Evolutionary conservation across 2,329 filamentous ascomycete species (phyloP).

Genomic region (Aspergillus calidoustus): DNA sequence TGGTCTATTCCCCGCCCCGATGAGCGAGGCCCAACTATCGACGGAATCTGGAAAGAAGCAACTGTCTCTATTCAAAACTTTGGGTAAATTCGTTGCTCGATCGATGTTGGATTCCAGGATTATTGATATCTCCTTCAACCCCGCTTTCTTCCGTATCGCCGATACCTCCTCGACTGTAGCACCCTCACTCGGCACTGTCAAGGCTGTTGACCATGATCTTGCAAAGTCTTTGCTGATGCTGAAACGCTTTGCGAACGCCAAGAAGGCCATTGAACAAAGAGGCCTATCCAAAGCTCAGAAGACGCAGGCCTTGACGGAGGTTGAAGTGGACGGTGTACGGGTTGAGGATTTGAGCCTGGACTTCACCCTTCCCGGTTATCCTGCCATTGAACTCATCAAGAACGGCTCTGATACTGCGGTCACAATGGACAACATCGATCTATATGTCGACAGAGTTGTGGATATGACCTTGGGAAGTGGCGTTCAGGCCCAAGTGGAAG

Average conservation of each 20-base stretch:
- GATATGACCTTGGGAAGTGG: slow-evolving; percentile 90
- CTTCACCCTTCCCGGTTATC: slow-evolving; percentile 92
- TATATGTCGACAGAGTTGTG: slow-evolving; percentile 86
- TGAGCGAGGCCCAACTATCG: slow-evolving; percentile 75
- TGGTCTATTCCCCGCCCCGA: slow-evolving; percentile 88
- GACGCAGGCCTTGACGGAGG: slow-evolving; percentile 67
- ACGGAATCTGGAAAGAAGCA: slow-evolving; percentile 85
- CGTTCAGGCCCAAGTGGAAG: slow-evolving; percentile 85
- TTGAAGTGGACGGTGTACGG: slow-evolving; percentile 74
- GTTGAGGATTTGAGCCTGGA: slow-evolving; percentile 90
- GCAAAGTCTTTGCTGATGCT: slow-evolving; percentile 84
- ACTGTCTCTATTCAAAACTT: slow-evolving; percentile 84
- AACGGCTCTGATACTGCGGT: slow-evolving; percentile 76
- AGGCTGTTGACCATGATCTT: slow-evolving; percentile 82
- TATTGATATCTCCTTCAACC: slow-evolving; percentile 96
- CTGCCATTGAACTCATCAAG: slow-evolving; percentile 78
- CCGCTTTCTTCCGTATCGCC: slow-evolving; percentile 94
- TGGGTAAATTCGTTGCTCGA: slow-evolving; percentile 95
- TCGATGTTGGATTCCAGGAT: slow-evolving; percentile 99
- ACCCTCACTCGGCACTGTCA: slow-evolving; percentile 86
- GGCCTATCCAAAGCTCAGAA: slow-evolving; percentile 71
- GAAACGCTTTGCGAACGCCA: slow-evolving; percentile 82
- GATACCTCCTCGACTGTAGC: slow-evolving; percentile 70
- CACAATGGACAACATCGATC: slow-evolving; percentile 87
- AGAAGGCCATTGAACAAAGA: slow-evolving; percentile 80